Base-by-base conservation (phyloP, 768 basidiomycete species). In the Kockovaella imperatae region DNA sequence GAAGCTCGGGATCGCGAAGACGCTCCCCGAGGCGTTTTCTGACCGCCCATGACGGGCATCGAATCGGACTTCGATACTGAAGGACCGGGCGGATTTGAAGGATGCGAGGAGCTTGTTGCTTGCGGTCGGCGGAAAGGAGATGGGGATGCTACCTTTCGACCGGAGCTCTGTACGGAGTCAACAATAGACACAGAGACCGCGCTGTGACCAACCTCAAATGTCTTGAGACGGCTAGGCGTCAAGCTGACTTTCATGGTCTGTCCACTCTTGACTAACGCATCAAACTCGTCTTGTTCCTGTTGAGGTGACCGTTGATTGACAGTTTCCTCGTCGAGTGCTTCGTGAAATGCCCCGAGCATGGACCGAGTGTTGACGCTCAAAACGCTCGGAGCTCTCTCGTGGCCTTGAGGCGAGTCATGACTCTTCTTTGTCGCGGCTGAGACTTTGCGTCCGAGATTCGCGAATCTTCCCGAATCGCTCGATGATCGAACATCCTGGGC, bases 141-240 rank as follows among this genome's bases (percentile, higher is more conserved):
- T n/a, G n/a, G n/a, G n/a, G n/a, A n/a, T n/a, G n/a, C n/a, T n/a
- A n/a, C n/a, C n/a, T n/a, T n/a, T n/a, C n/a, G n/a, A n/a, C n/a
- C n/a, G n/a, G n/a, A n/a, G n/a, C n/a, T n/a, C n/a, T n/a, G n/a
- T n/a, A n/a, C n/a, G n/a, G n/a, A n/a, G n/a, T n/a, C n/a, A n/a
- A n/a, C n/a, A n/a, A n/a, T n/a, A n/a, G n/a, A n/a, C n/a, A n/a
- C n/a, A n/a, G n/a, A n/a, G n/a, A n/a, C n/a, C n/a, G n/a, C n/a
- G n/a, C n/a, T n/a, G n/a, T n/a, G n/a, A n/a, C n/a, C n/a, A 73
- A 91, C 90, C 78, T 95, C 89, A 80, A 93, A 91, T 42, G 82
- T 87, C 67, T 82, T 85, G 49, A 97, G 76, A 45, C 91, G 79
- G 75, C 95, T 89, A 48, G 91, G 91, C 28, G 91, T 97, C 54